Conservation (phyloP, 2,329 filamentous ascomycete genomes). For the Aspergillus novofumigatus region DNA sequence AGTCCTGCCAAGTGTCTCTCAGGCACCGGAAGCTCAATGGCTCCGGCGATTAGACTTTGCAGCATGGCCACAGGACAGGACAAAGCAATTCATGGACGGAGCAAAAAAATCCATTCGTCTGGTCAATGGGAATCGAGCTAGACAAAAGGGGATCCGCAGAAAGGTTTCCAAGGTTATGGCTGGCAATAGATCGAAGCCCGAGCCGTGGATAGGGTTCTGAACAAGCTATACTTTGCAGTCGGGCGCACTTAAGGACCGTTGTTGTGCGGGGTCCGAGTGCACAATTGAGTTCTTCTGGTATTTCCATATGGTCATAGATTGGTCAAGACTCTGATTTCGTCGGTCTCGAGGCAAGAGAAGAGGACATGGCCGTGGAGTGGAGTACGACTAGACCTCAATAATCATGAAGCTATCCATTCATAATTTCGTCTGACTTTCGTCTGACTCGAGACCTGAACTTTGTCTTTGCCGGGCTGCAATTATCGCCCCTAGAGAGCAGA, state of each 20-base stretch:
- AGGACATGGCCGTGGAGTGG: no score
- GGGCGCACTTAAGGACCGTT: background rate
- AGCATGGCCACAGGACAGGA: no score
- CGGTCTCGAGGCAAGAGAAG: no score
- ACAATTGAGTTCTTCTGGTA: background rate
- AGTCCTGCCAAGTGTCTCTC: background rate
- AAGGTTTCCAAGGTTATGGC: background rate
- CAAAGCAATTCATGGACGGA: background rate
- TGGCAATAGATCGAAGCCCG: background rate
- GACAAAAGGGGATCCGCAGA: background rate
- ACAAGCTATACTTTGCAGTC: background rate
- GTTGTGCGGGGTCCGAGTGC: no score
- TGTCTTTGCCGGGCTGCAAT: no score
- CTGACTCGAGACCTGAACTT: no score
- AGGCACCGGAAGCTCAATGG: background rate
- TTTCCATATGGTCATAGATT: background rate
- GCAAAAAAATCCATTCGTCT: background rate
- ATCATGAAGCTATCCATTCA: no score
- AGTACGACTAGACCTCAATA: no score
- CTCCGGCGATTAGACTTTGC: background rate
- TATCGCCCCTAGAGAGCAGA: no score
- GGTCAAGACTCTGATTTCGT: background rate
- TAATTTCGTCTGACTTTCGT: no score
- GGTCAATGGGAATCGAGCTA: background rate
- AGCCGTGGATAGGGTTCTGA: background rate